Percentiles rank a stretch among this genome's conserved stretches.
These are phyloP conservation scores for Trichosanthes cucumerina DNA, from an alignment of 306 rosid species.

Conservation along the genomic window DNA sequence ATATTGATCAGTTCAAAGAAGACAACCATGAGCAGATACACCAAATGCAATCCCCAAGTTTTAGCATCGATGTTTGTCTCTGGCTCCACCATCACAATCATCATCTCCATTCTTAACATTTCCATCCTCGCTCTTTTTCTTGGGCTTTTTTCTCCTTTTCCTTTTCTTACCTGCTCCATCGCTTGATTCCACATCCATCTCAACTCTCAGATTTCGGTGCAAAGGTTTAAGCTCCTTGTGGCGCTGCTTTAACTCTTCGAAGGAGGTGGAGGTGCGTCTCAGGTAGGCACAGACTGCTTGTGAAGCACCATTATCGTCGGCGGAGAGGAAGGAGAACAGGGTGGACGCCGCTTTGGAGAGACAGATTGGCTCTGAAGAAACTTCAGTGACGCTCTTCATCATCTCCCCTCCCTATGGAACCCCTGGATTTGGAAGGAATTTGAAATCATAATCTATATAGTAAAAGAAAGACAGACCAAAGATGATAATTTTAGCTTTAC, in stretches of 20 bases:
- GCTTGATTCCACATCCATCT: not conserved
- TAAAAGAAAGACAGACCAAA: too few species aligned
- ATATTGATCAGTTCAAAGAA: not conserved
- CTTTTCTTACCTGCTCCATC: not conserved
- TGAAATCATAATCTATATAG: too few species aligned
- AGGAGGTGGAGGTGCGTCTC: conserved; percentile 26
- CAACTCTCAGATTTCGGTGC: not conserved
- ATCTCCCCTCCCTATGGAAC: not conserved
- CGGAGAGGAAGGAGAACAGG: conserved; percentile 19
- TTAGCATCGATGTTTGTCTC: not conserved
- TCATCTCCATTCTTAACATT: not conserved
- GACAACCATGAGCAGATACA: too few species aligned
- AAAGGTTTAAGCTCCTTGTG: conserved; percentile 19
- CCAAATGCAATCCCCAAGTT: not conserved
- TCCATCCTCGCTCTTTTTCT: not conserved
- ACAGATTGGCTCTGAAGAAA: conserved; percentile 29
- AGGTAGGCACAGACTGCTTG: conserved; percentile 22
- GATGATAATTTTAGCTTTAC: too few species aligned
- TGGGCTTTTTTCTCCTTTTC: not conserved
- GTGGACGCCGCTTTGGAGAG: conserved; percentile 30
- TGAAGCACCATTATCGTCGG: conserved; percentile 21
- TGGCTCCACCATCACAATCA: not conserved
- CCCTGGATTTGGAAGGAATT: too few species aligned
- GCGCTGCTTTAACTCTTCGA: conserved; percentile 34
- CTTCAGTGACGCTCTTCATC: conserved; percentile 24